Evolutionary conservation across 176 grass and related monocot genomes (phyloP).

Genomic region (Aegilops speltoides): DNA sequence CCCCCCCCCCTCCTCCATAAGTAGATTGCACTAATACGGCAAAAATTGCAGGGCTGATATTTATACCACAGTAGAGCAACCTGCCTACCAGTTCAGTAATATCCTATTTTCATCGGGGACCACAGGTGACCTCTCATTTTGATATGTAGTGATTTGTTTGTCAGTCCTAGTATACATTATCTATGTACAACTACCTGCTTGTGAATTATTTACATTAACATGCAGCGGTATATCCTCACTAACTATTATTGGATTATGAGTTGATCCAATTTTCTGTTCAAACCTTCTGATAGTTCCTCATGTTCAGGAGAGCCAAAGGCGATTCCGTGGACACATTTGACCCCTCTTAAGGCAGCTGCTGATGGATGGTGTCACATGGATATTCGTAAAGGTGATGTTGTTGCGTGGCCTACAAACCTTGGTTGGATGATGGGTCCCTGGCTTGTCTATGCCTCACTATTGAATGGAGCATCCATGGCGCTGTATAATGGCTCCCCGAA

Average conservation of each 20-base stretch:
- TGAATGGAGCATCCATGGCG: slow-evolving; percentile 97
- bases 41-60: slow-evolving; percentile 54
- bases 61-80: slow-evolving; percentile 63
- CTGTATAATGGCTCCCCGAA: slow-evolving; percentile 89
- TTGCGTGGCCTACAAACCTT: slow-evolving; percentile 98
- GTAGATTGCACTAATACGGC: slow-evolving; percentile 18
- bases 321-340: slow-evolving; percentile 93
- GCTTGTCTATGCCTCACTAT: slow-evolving; percentile 93
- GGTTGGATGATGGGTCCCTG: slow-evolving; percentile 99
- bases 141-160: background rate
- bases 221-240: background rate
- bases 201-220: background rate
- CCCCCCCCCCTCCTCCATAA: background rate
- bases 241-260: background rate
- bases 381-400: slow-evolving; percentile 86
- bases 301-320: slow-evolving; percentile 91
- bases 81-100: slow-evolving; percentile 78
- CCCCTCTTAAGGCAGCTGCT: slow-evolving; percentile 90
- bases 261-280: slow-evolving; percentile 5
- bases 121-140: slow-evolving; percentile 58
- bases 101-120: slow-evolving; percentile 95
- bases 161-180: background rate
- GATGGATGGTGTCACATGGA: slow-evolving; percentile 99
- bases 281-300: slow-evolving; percentile 12
- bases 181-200: background rate